A percentile compares a stretch with the other conserved stretches of the same genome.
Conservation (phyloP, 257 asterid genomes). For the Solanum sejunctum region DNA sequence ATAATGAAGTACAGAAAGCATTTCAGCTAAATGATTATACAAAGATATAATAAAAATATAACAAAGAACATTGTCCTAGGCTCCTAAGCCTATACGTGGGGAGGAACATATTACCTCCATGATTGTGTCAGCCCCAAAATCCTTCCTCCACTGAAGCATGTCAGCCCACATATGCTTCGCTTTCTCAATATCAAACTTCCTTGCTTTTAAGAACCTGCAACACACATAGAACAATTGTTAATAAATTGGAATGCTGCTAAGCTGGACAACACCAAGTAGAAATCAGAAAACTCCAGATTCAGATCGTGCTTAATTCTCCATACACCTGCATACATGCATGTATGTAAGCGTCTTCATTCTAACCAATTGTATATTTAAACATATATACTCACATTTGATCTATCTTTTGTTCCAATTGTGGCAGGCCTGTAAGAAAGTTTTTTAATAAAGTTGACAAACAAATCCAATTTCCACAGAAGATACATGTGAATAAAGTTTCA, state of each 20-base stretch:
- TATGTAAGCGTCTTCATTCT: neutral
- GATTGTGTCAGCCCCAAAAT: constrained; percentile 77
- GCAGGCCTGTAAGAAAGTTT: neutral
- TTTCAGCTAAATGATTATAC: neutral
- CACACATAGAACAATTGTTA: neutral
- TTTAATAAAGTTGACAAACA: neutral
- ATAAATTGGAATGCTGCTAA: constrained; percentile 1
- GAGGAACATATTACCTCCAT: constrained; percentile 29
- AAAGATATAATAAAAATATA: neutral
- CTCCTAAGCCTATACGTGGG: neutral
- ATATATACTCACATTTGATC: neutral
- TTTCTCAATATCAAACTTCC: constrained; percentile 73
- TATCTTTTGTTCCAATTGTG: neutral
- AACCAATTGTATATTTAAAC: neutral
- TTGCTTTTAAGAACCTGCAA: constrained; percentile 87
- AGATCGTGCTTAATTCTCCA: neutral
- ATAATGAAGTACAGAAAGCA: neutral
- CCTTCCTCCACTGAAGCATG: constrained; percentile 97
- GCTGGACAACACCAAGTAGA: constrained; percentile 2
- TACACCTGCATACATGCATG: neutral
- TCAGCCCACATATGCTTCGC: constrained; percentile 97
- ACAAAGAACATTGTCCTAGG: neutral
- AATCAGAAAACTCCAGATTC: neutral
- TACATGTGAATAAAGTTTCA: neutral
- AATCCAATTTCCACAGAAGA: neutral